phyloP scores from a whole-genome alignment of 768 basidiomycete genomes.

The Mycena metata region DNA sequence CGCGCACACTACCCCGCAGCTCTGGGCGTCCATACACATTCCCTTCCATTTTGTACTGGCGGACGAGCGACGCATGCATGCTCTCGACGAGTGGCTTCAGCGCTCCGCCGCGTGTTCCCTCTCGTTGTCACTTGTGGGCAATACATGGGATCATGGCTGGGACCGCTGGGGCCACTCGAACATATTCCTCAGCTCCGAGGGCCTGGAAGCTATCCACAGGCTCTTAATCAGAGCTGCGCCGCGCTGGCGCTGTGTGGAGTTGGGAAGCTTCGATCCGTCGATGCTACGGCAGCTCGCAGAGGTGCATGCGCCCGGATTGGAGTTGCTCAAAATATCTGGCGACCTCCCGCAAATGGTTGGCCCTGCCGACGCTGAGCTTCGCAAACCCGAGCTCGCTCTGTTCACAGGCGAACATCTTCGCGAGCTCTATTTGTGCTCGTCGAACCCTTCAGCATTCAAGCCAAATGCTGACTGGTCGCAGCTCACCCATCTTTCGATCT shows the following conservation, averaged over 20 bases:
- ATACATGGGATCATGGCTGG: background rate
- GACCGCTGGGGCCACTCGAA: too few relatives aligned
- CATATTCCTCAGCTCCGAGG: background rate
- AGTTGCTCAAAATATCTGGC: background rate
- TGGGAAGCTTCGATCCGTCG: background rate
- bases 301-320: background rate
- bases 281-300: background rate
- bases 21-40: background rate
- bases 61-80: background rate
- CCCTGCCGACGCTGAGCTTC: too few relatives aligned
- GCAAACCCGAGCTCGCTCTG: background rate
- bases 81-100: conserved; percentile 8
- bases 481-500: conserved; percentile 3
- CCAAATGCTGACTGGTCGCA: background rate
- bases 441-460: background rate
- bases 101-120: conserved; percentile 7
- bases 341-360: background rate
- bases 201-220: background rate
- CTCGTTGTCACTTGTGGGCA: conserved; percentile 7
- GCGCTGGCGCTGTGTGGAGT: background rate
- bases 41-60: background rate
- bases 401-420: background rate
- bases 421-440: background rate
- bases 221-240: background rate
- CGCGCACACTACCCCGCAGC: background rate